Base-by-base conservation (phyloP, 116 monocot species). In the Iris pallida region DNA sequence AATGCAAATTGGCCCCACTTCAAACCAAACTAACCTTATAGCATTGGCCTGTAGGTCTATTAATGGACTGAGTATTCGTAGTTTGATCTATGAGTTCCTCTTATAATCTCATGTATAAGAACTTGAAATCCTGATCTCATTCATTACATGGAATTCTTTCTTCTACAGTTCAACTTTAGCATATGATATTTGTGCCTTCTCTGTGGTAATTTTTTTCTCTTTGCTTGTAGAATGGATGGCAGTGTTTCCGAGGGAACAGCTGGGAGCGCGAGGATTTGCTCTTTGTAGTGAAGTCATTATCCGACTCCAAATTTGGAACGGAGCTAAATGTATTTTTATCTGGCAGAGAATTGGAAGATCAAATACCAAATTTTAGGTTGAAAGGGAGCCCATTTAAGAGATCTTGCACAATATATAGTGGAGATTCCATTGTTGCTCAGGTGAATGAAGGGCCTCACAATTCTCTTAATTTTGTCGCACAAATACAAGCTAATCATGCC, bases 351-450 rank as follows among this genome's bases (percentile, higher is more conserved):
- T 11, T 42, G 3, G 73, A 20, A 53, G 72, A 80, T 41, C 63
- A 54, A 14, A 79, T 54, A 15, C 64, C 59, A 16, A 68, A 54
- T 30, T 88, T 79, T 53, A 74, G 61, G 46, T 41, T 92, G 14
- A 83, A 70, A 57, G 92, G 88, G 46, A 92, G 74, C 59, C 83
- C 86, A 20, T 83, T 81, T 68, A 57, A 70, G 49, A 81, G 88
- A 71, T 83, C 83, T n/a, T 92, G 92, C 71, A 86, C 81, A 4
- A 83, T 92, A 65, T 83, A 83, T 69, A 74, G 19, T 8, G 76
- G 67, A 16, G 60, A 79, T 71, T 61, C 83, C 9, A 63, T 88
- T 20, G 72, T 88, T 77, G 83, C 92, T 73, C 85, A 88, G 88
- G 92, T 92, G 78, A 72, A 6, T 43, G 42, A 40, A 57, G 12